A percentile compares a stretch with the other conserved stretches of the same genome.
phyloP scores from a whole-genome alignment of 129 eudicot genomes.

The Heracleum sosnowskyi region DNA sequence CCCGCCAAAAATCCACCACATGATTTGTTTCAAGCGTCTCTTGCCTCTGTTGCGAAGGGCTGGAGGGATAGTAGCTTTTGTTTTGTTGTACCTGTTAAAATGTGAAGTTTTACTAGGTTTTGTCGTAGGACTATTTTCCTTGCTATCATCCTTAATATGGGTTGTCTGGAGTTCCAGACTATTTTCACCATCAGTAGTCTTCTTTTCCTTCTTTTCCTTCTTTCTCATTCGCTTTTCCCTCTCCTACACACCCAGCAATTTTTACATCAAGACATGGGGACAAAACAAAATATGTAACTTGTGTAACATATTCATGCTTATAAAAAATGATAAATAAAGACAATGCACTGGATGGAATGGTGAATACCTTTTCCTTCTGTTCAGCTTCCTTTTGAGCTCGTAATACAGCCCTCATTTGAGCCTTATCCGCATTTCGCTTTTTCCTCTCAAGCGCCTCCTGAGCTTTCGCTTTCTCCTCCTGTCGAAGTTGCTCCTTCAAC shows the following conservation, averaged over 20 bases:
- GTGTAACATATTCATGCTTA: background rate
- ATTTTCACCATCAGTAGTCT: slow-evolving; percentile 32
- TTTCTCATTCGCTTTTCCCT: slow-evolving; percentile 74
- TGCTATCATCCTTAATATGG: slow-evolving; percentile 21
- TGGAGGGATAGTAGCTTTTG: slow-evolving; percentile 65
- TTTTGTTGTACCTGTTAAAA: slow-evolving; percentile 45
- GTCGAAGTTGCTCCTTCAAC: slow-evolving; percentile 69
- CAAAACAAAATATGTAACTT: background rate
- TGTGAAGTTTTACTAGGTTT: slow-evolving; percentile 28
- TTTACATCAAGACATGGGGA: background rate
- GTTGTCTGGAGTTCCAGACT: slow-evolving; percentile 23
- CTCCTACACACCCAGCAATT: slow-evolving; percentile 43
- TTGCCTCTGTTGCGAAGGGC: slow-evolving; percentile 57
- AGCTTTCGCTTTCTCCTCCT: slow-evolving; percentile 80
- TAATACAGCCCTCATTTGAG: slow-evolving; percentile 65
- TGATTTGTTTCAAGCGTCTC: slow-evolving; percentile 46
- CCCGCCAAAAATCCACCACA: slow-evolving; percentile 22
- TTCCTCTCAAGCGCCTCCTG: slow-evolving; percentile 87
- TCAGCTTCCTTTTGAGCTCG: slow-evolving; percentile 87
- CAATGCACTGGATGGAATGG: background rate
- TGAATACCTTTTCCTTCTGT: slow-evolving; percentile 55
- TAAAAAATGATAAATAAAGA: background rate
- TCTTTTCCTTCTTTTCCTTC: slow-evolving; percentile 92
- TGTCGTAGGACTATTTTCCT: slow-evolving; percentile 10
- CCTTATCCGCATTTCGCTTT: slow-evolving; percentile 64